Evolutionary conservation across 1,139 yeast genomes (phyloP).

Genomic region (Magnusiomyces sp.): DNA sequence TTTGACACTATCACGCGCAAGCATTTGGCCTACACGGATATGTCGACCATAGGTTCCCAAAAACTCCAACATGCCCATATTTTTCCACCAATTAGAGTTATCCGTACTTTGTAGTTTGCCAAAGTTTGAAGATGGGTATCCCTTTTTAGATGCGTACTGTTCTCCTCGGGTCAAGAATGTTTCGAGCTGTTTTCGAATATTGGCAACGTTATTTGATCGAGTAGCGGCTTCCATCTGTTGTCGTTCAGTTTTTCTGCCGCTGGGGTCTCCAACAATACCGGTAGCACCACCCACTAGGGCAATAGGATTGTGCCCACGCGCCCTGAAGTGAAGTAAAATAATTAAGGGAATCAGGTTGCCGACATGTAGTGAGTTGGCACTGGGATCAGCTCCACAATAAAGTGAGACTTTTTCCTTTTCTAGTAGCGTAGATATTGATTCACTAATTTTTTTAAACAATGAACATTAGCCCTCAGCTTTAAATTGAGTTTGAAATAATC

Average conservation of each 20-base stretch:
- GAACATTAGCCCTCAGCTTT: background rate
- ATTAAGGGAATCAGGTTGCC: constrained; percentile 86
- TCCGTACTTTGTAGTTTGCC: constrained; percentile 46
- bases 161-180: constrained; percentile 54
- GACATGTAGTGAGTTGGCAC: constrained; percentile 80
- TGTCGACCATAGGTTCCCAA: constrained; percentile 68
- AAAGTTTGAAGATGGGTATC: constrained; percentile 24
- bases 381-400: constrained; percentile 96
- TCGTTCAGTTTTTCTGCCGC: constrained; percentile 80
- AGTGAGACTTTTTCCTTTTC: constrained; percentile 42
- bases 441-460: constrained; percentile 15
- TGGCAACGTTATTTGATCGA: constrained; percentile 49
- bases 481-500: background rate
- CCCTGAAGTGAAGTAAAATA: constrained; percentile 71
- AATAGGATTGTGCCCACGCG: constrained; percentile 75
- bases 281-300: constrained; percentile 98
- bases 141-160: constrained; percentile 51
- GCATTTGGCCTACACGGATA: constrained; percentile 79
- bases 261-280: constrained; percentile 94
- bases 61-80: constrained; percentile 66
- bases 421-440: constrained; percentile 33
- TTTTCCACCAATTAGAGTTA: constrained; percentile 82
- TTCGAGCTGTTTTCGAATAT: constrained; percentile 55
- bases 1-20: constrained; percentile 81
- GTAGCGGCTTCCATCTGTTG: constrained; percentile 43